Base-by-base conservation (phyloP, 2,329 filamentous ascomycete genomes). In the Diplodia scrobiculata region DNA sequence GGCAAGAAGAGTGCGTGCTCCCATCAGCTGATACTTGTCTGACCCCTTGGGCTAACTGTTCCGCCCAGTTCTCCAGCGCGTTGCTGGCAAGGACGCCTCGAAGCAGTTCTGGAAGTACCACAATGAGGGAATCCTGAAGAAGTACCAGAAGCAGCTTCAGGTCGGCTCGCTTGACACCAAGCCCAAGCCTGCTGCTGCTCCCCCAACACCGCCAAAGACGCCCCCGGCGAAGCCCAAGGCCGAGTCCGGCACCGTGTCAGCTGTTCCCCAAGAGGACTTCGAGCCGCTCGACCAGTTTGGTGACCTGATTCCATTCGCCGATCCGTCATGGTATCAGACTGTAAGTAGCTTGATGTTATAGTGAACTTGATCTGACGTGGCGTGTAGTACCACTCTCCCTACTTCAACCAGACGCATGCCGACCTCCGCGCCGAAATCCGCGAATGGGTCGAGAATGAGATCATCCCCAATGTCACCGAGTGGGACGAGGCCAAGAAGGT, bases 401-500 rank as follows among this genome's bases (percentile, higher is more conserved):
- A 97, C 85, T 96, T 90, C 85, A 97, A 97, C 81, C 89, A 97
- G 79, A 88, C 91, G 5, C 95, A 99, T 79, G 93, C 88, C 66
- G 92, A 92, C 62, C 89, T 99, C 59, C 92, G 95, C 68, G 89
- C 87, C 70, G 95, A 99, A 83, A 84, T 97, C 68, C 91, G 95
- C 74, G 86, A 92, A 82, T 99, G 93, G 93, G 87, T 99, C 66
- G 91, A 96, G 68, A 86, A 84, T 66, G 91, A 92, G 72, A 89
- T 98, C 76, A 92, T 97, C 82, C 94, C 95, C 25, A 85, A 94
- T 72, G 91, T 98, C 66, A 90, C 88, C 48, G 95, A 99, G 78
- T 99, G 95, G 95, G 95, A 99, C 72, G 95, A 98, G 84, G 91
- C 89, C 72, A 96, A 92, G 83, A 86, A 89, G 75, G 92, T 98